Evolutionary conservation across 306 rosid species (phyloP).

Genomic region (Glycine soja): DNA sequence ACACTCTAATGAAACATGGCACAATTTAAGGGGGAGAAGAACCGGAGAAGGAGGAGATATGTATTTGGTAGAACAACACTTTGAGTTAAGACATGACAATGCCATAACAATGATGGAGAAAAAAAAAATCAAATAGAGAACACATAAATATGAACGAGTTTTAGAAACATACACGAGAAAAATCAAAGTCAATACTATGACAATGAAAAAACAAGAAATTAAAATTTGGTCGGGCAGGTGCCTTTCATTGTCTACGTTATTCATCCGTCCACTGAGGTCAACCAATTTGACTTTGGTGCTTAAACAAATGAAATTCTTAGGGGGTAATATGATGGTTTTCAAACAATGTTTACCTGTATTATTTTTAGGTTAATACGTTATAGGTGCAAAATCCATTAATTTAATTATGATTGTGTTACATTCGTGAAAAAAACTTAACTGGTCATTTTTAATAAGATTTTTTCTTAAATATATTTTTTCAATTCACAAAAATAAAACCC

Average conservation of each 20-base stretch:
- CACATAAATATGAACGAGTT: neutral
- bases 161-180: neutral
- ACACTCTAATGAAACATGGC: constrained; percentile 43
- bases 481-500: no score
- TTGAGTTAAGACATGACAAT: neutral
- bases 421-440: no score
- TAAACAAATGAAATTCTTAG: constrained; percentile 1
- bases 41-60: constrained; percentile 1
- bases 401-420: no score
- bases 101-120: neutral
- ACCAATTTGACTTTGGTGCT: constrained; percentile 54
- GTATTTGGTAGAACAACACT: neutral
- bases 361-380: neutral
- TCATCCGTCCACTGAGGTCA: constrained; percentile 48
- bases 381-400: no score
- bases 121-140: neutral
- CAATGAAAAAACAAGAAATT: neutral
- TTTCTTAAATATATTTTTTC: no score
- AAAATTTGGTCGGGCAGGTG: neutral
- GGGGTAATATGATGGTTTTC: constrained; percentile 52
- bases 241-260: neutral
- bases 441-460: no score
- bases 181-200: neutral
- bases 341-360: constrained; percentile 45
- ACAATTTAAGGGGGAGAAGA: constrained; percentile 46